Evolutionary conservation across 83 land plant genomes (phyloP).

Genomic region (Larix sibirica): DNA sequence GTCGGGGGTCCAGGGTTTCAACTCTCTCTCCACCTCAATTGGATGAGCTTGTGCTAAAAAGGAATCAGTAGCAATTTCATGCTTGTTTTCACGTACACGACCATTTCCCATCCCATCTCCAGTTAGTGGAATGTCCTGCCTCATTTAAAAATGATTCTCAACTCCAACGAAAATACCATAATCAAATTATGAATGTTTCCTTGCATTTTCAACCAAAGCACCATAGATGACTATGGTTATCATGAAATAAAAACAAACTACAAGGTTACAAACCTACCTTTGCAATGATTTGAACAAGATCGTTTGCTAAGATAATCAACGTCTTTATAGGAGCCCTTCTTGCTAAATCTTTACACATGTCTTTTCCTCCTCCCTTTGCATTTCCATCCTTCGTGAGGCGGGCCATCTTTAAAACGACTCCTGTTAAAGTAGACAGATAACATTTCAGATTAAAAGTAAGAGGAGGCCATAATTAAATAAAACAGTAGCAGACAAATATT

Average conservation of each 20-base stretch:
- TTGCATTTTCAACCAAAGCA: background rate
- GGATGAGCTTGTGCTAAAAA: constrained; percentile 63
- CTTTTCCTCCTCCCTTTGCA: constrained; percentile 21
- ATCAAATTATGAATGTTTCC: background rate
- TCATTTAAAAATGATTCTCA: background rate
- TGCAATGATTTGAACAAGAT: constrained; percentile 90
- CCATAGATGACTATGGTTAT: background rate
- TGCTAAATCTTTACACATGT: constrained; percentile 35
- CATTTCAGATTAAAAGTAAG: background rate
- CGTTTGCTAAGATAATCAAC: constrained; percentile 56
- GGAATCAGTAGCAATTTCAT: constrained; percentile 81
- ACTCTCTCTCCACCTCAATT: constrained; percentile 74
- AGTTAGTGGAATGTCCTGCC: constrained; percentile 55
- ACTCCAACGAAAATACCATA: background rate
- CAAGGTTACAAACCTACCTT: constrained; percentile 44
- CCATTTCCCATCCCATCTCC: constrained; percentile 56
- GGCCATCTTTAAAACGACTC: constrained; percentile 87
- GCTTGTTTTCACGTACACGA: constrained; percentile 55
- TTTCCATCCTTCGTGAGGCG: constrained; percentile 57
- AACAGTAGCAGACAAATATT: background rate
- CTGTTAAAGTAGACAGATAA: constrained; percentile 38
- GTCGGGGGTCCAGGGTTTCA: constrained; percentile 94
- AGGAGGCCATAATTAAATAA: background rate
- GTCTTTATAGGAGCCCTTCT: constrained; percentile 49
- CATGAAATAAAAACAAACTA: background rate